These are phyloP conservation scores for Rhizopogon vinicolor DNA, from an alignment of 768 basidiomycete species.

Conservation along the genomic window DNA sequence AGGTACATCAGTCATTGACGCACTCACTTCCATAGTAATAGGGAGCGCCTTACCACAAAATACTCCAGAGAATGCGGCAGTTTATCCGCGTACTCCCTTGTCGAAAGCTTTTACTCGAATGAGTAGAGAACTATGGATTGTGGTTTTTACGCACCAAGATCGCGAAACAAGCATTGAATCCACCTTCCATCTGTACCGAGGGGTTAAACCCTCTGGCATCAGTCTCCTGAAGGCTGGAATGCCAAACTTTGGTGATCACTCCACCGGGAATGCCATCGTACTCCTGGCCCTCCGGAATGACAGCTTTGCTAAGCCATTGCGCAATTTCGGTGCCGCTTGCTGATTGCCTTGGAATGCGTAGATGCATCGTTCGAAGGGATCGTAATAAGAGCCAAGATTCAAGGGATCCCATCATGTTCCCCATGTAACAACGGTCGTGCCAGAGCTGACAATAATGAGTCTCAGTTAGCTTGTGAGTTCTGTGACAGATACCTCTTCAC, in stretches of 20 bases:
- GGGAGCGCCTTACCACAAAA: conserved; percentile 57
- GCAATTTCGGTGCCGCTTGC: conserved; percentile 68
- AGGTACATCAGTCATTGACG: not conserved
- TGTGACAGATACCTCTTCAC: conserved; percentile 46
- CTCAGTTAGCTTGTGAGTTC: not conserved
- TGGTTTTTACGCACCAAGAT: conserved; percentile 43
- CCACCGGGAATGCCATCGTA: conserved; percentile 71
- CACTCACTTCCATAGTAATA: not conserved
- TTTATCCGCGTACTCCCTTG: conserved; percentile 43
- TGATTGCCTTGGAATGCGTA: conserved; percentile 77
- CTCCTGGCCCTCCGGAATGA: conserved; percentile 41
- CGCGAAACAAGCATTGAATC: conserved; percentile 72
- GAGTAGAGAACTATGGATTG: not conserved
- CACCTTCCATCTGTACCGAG: conserved; percentile 66
- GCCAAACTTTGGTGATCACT: conserved; percentile 61
- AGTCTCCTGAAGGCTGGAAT: conserved; percentile 69
- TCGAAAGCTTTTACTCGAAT: conserved; percentile 38
- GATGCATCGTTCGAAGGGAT: conserved; percentile 76
- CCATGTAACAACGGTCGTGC: conserved; percentile 55
- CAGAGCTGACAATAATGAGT: conserved; percentile 44
- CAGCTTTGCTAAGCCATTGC: conserved; percentile 61
- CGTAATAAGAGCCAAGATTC: conserved; percentile 84
- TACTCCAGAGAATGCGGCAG: conserved; percentile 63
- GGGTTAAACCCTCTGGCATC: conserved; percentile 63
- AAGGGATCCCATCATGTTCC: conserved; percentile 69